Base-by-base conservation (phyloP, 768 basidiomycete species). In the Auriscalpium orientale region DNA sequence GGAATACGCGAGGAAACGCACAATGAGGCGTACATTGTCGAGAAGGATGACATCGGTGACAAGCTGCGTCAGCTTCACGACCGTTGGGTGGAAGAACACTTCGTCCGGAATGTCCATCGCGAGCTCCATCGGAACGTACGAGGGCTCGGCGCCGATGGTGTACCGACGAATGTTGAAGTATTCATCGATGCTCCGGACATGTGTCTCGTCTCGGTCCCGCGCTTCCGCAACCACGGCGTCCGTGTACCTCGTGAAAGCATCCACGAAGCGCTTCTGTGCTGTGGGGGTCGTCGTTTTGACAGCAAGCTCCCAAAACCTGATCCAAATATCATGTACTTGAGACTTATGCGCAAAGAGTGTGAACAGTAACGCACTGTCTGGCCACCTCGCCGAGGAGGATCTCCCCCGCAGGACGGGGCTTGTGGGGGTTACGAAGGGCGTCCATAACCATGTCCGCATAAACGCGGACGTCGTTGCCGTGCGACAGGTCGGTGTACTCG, bases 401-500 rank as follows among this genome's bases (percentile, higher is more conserved):
- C 57, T 79, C 76, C 8, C 66, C 70, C 16, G 56, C 51, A 8
- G 69, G 72, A 68, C 11, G 68, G 57, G 22, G 53, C 69, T 38
- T 69, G 45, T 4, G 77, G 72, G 63, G 74, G 63, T 36, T 65
- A 11, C 58, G 48, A 77, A 60, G 6, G n/a, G 74, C 74, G 55
- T 76, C 72, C 64, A 75, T 72, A 20, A 75, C 65, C 11, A 73
- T 67, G n/a, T 69, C 63, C 0, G 66, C 70, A 37, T 70, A 62
- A 8, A 60, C 28, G 2, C 66, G 68, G 8, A 70, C 77, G 5
- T 59, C 68, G 1, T 62, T 36, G 1, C 58, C 67, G 22, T 67
- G 56, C 0, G 67, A 67, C 20, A 70, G 65, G 64, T 83, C 81
- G 7, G 78, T 74, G 57, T 73, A 72, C 62, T 79, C 78, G 61